Percentiles rank a stretch among this genome's conserved stretches.
Conservation (phyloP, 2,329 filamentous ascomycete genomes). For the Colletotrichum aenigma region DNA sequence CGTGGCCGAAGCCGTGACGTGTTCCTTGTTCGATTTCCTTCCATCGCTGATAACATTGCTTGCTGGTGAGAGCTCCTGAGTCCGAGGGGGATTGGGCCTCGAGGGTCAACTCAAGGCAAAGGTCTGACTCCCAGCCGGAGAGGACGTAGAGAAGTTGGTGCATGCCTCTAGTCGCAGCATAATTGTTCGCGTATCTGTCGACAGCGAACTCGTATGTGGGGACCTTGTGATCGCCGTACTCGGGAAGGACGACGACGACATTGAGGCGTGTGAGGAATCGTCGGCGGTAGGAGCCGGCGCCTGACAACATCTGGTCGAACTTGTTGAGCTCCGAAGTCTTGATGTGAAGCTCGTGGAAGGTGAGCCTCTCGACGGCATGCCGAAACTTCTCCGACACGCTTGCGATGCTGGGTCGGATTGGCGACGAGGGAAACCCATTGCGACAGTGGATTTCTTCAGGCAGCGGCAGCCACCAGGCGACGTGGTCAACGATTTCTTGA, state of each 20-base stretch:
- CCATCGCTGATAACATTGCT: background rate
- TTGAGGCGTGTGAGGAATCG: background rate
- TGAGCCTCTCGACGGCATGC: background rate
- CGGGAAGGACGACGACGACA: background rate
- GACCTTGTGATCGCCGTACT: background rate
- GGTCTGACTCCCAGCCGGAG: background rate
- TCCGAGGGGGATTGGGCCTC: background rate
- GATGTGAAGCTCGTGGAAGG: background rate
- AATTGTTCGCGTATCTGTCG: background rate
- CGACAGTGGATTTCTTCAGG: background rate
- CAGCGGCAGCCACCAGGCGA: background rate
- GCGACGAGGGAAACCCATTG: background rate
- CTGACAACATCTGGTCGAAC: background rate
- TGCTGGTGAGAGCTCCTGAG: background rate
- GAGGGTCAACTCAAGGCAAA: background rate
- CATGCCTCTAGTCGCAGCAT: background rate
- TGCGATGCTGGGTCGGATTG: background rate
- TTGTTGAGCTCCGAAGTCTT: background rate
- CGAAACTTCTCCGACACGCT: background rate
- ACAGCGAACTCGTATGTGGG: background rate
- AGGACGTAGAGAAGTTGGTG: background rate
- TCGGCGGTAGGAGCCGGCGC: background rate
- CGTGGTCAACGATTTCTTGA: background rate
- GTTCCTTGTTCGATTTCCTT: background rate
- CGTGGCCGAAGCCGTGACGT: background rate